Percentiles rank a stretch among this genome's conserved stretches.
phyloP scores from a whole-genome alignment of 2,329 filamentous ascomycete genomes.

The Ampelomyces quisqualis region DNA sequence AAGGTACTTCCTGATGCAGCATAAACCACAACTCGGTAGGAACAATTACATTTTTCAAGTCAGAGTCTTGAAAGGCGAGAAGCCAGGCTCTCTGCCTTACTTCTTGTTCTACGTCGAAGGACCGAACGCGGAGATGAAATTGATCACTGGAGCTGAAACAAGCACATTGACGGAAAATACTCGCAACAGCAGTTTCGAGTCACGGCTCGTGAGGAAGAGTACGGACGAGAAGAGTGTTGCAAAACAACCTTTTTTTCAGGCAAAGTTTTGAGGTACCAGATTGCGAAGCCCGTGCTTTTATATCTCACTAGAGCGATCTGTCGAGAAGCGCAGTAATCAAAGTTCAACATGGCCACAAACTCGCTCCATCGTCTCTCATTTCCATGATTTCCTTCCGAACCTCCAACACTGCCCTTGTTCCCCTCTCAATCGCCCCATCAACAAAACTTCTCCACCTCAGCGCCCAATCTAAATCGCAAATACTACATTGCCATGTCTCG shows the following conservation, averaged over 20 bases:
- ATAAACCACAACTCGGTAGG: conserved; percentile 15
- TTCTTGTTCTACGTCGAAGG: conserved; percentile 14
- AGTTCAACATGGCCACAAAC: too few species aligned
- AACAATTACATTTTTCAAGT: conserved; percentile 12
- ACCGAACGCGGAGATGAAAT: neutral
- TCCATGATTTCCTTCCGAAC: conserved; percentile 22
- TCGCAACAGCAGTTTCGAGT: neutral
- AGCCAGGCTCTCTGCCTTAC: conserved; percentile 12
- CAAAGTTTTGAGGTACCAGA: too few species aligned
- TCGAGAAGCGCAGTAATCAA: too few species aligned
- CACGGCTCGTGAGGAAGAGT: neutral
- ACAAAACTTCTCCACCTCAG: conserved; percentile 54
- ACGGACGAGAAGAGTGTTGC: neutral
- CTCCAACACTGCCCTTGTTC: conserved; percentile 41
- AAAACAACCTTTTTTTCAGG: neutral
- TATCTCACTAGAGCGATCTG: too few species aligned
- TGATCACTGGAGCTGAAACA: neutral
- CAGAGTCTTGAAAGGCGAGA: conserved; percentile 14
- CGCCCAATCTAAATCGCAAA: conserved; percentile 55
- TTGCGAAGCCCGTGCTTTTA: too few species aligned
- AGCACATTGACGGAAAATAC: neutral
- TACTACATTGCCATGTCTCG: conserved; percentile 47
- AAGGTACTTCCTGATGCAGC: conserved; percentile 17
- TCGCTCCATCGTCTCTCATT: neutral
- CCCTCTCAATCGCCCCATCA: conserved; percentile 54